Evolutionary conservation across 2,329 filamentous ascomycete genomes (phyloP), one percentile per base, ranked within the genome.

Genomic region (Aspergillus novoparasiticus): DNA sequence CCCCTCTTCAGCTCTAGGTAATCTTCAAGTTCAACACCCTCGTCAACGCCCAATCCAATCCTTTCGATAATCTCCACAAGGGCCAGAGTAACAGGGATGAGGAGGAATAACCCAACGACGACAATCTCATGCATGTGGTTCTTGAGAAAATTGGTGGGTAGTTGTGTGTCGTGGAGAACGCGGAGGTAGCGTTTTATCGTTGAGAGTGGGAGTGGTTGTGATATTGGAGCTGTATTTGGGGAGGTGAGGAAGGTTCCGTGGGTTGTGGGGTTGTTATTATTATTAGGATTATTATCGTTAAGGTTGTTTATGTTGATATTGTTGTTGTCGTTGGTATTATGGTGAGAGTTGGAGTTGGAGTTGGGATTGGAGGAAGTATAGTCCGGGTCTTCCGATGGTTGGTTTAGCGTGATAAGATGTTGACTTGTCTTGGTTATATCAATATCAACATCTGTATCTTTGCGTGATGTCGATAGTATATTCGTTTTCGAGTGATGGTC

Each of bases 51-150:
- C 10, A 23, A 21, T 14, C 41, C 45, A 39, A 67, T n/a, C 3
- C 28, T 21, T 34, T 64, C 64, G 5, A 60, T 53, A 8, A 68
- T 21, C 21, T 60, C 55, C 3, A 68, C 60, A 8, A 68, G n/a
- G 1, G 41, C 59, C 10, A 68, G 21, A 0, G 62, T 39, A 16
- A 67, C 41, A 0, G 65, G 65, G 19, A 67, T 41, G 14, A 67
- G 59, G 9, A 66, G 58, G 4, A 67, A 26, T 4, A 66, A 41
- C 3, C 43, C 61, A 2, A 41, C 34, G 14, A 58, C 54, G 16
- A 60, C 30, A 6, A 66, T 58, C n/a, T 64, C 59, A 19, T 53
- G 54, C n/a, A 55, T 43, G 32, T 66, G 57, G 32, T 50, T 59
- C 3, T 36, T 36, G 30, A 66, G 32, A 8, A 58, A 26, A 14